phyloP scores from a whole-genome alignment of 768 basidiomycete species.

The Podaxis sp. region DNA sequence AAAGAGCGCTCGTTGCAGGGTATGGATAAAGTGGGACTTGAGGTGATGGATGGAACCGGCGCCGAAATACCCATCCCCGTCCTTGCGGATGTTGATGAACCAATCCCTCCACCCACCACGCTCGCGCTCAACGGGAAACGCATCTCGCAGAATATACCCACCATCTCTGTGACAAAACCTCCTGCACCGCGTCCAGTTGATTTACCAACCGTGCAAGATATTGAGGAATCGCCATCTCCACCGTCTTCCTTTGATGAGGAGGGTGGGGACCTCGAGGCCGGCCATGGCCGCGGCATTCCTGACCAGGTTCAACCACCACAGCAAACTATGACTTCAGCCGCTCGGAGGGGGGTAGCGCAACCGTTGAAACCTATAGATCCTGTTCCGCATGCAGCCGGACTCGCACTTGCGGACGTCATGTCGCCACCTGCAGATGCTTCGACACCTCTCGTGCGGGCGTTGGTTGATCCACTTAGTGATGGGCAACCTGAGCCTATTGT shows the following conservation, averaged over 20 bases:
- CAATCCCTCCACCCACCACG: slow-evolving; percentile 31
- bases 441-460: slow-evolving; percentile 19
- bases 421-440: slow-evolving; percentile 12
- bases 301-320: slow-evolving; percentile 20
- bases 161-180: slow-evolving; percentile 64
- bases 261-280: slow-evolving; percentile 43
- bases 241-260: slow-evolving; percentile 35
- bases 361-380: background rate
- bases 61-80: slow-evolving; percentile 65
- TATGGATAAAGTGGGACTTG: slow-evolving; percentile 43
- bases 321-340: background rate
- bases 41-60: slow-evolving; percentile 40
- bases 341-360: background rate
- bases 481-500: background rate
- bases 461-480: slow-evolving; percentile 19
- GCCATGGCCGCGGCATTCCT: slow-evolving; percentile 38
- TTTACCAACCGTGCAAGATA: slow-evolving; percentile 64
- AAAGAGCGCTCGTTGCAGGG: slow-evolving; percentile 25
- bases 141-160: slow-evolving; percentile 37
- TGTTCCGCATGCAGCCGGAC: background rate
- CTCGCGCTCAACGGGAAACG: slow-evolving; percentile 21
- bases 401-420: slow-evolving; percentile 10
- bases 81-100: slow-evolving; percentile 38
- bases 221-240: slow-evolving; percentile 49
- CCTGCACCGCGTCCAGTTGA: slow-evolving; percentile 70